These are phyloP conservation scores for Boletus calvinii DNA, from an alignment of 1,284 basidiomycete genomes.

Conservation along the genomic window DNA sequence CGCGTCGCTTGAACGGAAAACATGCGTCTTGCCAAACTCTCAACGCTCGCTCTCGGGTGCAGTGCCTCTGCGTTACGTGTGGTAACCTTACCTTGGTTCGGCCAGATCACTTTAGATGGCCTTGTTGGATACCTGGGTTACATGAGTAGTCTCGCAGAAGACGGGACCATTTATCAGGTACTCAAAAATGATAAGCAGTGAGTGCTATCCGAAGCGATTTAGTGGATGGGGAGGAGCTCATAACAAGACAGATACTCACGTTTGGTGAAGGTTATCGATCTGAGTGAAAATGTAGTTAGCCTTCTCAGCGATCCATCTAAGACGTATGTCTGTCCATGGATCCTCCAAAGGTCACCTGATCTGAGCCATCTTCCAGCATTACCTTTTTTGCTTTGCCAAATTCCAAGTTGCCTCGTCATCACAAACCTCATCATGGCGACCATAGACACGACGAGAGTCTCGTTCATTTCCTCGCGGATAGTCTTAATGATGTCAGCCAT, in stretches of 20 bases:
- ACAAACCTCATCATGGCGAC: conserved; percentile 13
- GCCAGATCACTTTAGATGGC: conserved; percentile 18
- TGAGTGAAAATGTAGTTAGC: conserved; percentile 42
- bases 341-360: background rate
- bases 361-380: conserved; percentile 35
- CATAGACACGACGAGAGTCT: background rate
- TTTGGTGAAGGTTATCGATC: conserved; percentile 45
- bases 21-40: conserved; percentile 21
- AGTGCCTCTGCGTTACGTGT: conserved; percentile 20
- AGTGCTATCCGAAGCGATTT: background rate
- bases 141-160: conserved; percentile 10
- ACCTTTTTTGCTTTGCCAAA: conserved; percentile 57
- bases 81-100: conserved; percentile 25
- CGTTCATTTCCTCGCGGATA: background rate
- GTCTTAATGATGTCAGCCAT: conserved; percentile 1
- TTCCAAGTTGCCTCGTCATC: conserved; percentile 38
- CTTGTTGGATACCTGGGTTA: conserved; percentile 13
- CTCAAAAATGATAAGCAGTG: conserved; percentile 40
- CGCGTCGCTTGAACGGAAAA: background rate
- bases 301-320: conserved; percentile 43
- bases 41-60: conserved; percentile 15
- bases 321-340: conserved; percentile 31
- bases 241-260: conserved; percentile 36
- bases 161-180: conserved; percentile 43
- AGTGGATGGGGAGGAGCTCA: conserved; percentile 3